These are phyloP conservation scores for Avena eriantha DNA, from an alignment of 176 grass and related monocot species.

Conservation along the genomic window DNA sequence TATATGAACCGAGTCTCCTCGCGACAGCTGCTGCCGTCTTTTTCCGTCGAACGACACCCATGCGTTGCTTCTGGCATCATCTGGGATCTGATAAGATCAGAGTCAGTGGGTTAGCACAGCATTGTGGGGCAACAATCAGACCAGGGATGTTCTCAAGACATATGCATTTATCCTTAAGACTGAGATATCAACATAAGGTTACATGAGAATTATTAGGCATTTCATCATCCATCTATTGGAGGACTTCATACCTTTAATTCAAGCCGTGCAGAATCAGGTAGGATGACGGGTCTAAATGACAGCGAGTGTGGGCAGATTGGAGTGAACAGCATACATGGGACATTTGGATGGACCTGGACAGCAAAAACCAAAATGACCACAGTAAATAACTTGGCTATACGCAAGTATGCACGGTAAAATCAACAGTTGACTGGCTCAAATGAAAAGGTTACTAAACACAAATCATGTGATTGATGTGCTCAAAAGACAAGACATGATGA, in stretches of 20 bases:
- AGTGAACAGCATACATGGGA: constrained; percentile 97
- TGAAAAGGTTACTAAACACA: background rate
- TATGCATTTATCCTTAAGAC: background rate
- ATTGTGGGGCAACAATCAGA: background rate
- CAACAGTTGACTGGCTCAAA: background rate
- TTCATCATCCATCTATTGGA: constrained; percentile 22
- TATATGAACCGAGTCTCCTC: constrained; percentile 88
- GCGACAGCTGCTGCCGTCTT: constrained; percentile 84
- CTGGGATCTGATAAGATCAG: constrained; percentile 68
- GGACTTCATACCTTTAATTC: constrained; percentile 80
- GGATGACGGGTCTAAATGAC: constrained; percentile 97
- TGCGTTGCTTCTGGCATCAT: constrained; percentile 85
- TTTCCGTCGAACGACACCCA: constrained; percentile 97
- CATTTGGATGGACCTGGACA: constrained; percentile 93
- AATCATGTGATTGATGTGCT: background rate
- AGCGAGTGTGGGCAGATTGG: constrained; percentile 96
- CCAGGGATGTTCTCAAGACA: background rate
- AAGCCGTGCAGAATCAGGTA: constrained; percentile 88
- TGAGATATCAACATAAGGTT: background rate
- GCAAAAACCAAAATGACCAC: constrained; percentile 34
- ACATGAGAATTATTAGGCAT: background rate
- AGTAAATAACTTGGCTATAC: constrained; percentile 14
- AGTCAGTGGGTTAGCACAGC: constrained; percentile 20
- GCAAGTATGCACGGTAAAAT: background rate
- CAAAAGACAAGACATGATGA: background rate